These are phyloP conservation scores for Candida coquimbonensis DNA, from an alignment of 805 yeast species.

Conservation along the genomic window DNA sequence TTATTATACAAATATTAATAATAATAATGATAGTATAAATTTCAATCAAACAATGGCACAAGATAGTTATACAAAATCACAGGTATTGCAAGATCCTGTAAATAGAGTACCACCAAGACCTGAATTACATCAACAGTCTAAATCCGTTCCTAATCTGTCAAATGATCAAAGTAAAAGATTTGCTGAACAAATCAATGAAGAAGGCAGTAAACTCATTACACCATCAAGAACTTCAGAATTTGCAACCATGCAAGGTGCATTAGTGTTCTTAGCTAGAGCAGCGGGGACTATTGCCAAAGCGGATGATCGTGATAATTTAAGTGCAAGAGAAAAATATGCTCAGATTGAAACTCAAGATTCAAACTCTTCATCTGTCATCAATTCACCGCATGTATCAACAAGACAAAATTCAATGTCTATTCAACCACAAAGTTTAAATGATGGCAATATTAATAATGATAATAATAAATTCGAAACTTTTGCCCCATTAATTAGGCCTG, in stretches of 20 bases:
- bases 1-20: too few species aligned
- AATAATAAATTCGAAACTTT: constrained; percentile 3
- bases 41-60: too few species aligned
- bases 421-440: constrained; percentile 8
- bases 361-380: constrained; percentile 1
- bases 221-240: constrained; percentile 21
- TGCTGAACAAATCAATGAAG: constrained; percentile 12
- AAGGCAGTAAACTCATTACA: constrained; percentile 5
- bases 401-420: not conserved
- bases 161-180: constrained; percentile 1
- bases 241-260: constrained; percentile 47
- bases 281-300: constrained; percentile 72
- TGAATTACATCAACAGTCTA: constrained; percentile 1
- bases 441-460: not conserved
- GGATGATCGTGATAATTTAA: constrained; percentile 55
- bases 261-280: constrained; percentile 68
- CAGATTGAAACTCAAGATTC: constrained; percentile 33
- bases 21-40: too few species aligned
- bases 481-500: constrained; percentile 22
- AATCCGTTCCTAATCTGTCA: not conserved
- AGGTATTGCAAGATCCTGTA: too few species aligned
- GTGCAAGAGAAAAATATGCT: constrained; percentile 42
- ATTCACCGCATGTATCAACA: constrained; percentile 4
- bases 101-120: too few species aligned
- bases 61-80: too few species aligned